phyloP scores from a whole-genome alignment of 352 stramenopile genomes.

The Globisporangium cylindrosporum region DNA sequence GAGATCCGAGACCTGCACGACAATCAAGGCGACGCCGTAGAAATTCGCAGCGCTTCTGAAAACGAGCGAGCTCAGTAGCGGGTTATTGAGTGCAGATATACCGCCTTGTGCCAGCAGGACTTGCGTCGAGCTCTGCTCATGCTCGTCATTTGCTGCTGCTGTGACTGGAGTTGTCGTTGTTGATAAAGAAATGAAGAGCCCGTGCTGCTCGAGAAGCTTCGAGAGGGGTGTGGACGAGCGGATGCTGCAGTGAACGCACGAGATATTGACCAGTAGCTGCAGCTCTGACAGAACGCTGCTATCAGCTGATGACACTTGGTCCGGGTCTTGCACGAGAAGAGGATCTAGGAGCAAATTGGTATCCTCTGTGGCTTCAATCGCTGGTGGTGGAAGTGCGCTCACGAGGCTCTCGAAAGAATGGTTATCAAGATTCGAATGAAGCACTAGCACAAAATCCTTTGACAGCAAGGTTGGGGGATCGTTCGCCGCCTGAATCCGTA shows the following conservation, averaged over 20 bases:
- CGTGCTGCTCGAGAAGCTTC: conserved; percentile 5
- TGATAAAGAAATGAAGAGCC: conserved; percentile 15
- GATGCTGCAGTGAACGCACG: conserved; percentile 37
- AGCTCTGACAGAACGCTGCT: background rate
- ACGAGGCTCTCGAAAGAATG: conserved; percentile 11
- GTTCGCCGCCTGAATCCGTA: conserved; percentile 32
- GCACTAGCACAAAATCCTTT: conserved; percentile 26
- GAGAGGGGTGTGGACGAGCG: background rate
- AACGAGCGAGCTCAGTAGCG: conserved; percentile 33
- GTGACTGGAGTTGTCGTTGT: background rate
- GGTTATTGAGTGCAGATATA: conserved; percentile 30
- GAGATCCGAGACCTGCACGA: conserved; percentile 42
- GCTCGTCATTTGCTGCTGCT: background rate
- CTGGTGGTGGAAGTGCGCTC: background rate
- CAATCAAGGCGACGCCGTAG: conserved; percentile 32
- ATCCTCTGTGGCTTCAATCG: conserved; percentile 37
- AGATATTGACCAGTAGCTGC: conserved; percentile 35
- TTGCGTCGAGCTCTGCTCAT: conserved; percentile 10
- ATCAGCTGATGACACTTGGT: conserved; percentile 9
- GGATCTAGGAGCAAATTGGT: conserved; percentile 23
- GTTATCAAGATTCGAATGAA: background rate
- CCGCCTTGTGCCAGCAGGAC: conserved; percentile 25
- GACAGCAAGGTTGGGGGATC: conserved; percentile 35
- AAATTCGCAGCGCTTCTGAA: conserved; percentile 33
- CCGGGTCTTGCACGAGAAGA: conserved; percentile 25